These are phyloP conservation scores for Grosmannia penicillata DNA, from an alignment of 2,329 filamentous ascomycete genomes.

Conservation along the genomic window DNA sequence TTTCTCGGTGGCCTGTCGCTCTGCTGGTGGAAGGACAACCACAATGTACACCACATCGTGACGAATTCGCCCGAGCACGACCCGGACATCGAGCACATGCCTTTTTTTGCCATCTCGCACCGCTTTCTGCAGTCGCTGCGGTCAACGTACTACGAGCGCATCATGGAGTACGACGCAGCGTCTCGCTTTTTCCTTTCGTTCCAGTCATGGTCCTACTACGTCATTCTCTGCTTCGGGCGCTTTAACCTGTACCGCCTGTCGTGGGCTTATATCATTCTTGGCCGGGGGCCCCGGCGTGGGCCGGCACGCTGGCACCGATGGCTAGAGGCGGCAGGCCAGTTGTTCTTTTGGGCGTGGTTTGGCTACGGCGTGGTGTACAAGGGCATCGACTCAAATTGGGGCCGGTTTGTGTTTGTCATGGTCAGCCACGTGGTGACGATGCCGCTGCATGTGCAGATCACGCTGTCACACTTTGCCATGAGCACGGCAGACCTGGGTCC, in stretches of 20 bases:
- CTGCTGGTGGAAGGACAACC: slow-evolving; percentile 94
- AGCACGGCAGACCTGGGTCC: slow-evolving; percentile 75
- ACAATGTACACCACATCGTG: slow-evolving; percentile 94
- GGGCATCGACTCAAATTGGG: slow-evolving; percentile 52
- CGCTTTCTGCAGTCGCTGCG: slow-evolving; percentile 58
- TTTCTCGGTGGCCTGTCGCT: slow-evolving; percentile 79
- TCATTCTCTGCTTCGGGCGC: slow-evolving; percentile 63
- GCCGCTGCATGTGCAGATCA: slow-evolving; percentile 79
- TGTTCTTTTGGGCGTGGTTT: slow-evolving; percentile 78
- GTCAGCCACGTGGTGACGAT: slow-evolving; percentile 69
- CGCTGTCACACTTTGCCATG: slow-evolving; percentile 87
- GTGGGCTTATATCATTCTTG: slow-evolving; percentile 60
- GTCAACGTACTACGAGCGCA: slow-evolving; percentile 70
- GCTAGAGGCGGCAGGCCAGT: slow-evolving; percentile 61
- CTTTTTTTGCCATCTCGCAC: slow-evolving; percentile 77
- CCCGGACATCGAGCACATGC: slow-evolving; percentile 85
- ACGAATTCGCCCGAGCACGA: slow-evolving; percentile 94
- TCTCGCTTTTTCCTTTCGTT: slow-evolving; percentile 56
- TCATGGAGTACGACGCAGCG: slow-evolving; percentile 65
- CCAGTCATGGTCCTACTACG: slow-evolving; percentile 74
- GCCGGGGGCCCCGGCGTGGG: slow-evolving; percentile 58
- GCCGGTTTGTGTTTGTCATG: slow-evolving; percentile 60
- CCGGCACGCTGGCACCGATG: slow-evolving; percentile 72
- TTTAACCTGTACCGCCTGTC: slow-evolving; percentile 80
- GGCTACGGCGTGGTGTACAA: slow-evolving; percentile 70